Evolutionary conservation across 2,329 filamentous ascomycete species (phyloP).

Genomic region (Alternaria postmessia): DNA sequence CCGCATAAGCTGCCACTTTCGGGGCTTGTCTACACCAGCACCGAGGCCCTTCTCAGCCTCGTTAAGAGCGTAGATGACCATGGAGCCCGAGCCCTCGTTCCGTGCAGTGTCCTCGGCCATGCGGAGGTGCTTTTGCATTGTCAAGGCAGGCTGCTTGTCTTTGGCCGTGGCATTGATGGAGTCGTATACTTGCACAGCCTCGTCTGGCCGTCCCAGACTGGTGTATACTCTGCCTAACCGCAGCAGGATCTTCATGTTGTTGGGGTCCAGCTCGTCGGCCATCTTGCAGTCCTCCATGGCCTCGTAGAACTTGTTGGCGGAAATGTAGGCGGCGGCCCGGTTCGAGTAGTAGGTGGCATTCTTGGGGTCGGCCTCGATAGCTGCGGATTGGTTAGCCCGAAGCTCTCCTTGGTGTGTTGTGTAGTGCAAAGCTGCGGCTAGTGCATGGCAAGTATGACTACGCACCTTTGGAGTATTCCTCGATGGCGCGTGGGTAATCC

Average conservation of each 20-base stretch:
- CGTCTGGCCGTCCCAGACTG: conserved; percentile 82
- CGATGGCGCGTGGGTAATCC: conserved; percentile 86
- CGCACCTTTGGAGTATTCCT: conserved; percentile 93
- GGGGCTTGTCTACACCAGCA: conserved; percentile 76
- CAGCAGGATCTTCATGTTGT: conserved; percentile 87
- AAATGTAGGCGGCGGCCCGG: conserved; percentile 93
- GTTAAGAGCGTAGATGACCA: conserved; percentile 91
- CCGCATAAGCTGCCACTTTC: conserved; percentile 93
- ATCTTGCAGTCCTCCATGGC: conserved; percentile 87
- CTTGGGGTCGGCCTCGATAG: conserved; percentile 84
- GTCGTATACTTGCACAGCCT: conserved; percentile 82
- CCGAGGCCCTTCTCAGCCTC: conserved; percentile 86
- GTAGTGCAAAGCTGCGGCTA: conserved; percentile 18
- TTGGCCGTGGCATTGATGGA: conserved; percentile 84
- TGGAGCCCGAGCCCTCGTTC: conserved; percentile 81
- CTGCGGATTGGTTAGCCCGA: conserved; percentile 59
- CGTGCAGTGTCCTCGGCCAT: conserved; percentile 81
- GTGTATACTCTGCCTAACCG: conserved; percentile 91
- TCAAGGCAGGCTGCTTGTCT: conserved; percentile 81
- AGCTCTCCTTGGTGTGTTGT: conserved; percentile 20
- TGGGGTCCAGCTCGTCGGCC: conserved; percentile 82
- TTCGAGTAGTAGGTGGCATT: conserved; percentile 94
- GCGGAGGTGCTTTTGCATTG: conserved; percentile 83
- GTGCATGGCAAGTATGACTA: conserved; percentile 26
- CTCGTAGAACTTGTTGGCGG: conserved; percentile 77